A percentile compares a stretch with the other conserved stretches of the same genome.
These are phyloP conservation scores for Naematelia aurantialba DNA, from an alignment of 768 basidiomycete species.

Conservation along the genomic window DNA sequence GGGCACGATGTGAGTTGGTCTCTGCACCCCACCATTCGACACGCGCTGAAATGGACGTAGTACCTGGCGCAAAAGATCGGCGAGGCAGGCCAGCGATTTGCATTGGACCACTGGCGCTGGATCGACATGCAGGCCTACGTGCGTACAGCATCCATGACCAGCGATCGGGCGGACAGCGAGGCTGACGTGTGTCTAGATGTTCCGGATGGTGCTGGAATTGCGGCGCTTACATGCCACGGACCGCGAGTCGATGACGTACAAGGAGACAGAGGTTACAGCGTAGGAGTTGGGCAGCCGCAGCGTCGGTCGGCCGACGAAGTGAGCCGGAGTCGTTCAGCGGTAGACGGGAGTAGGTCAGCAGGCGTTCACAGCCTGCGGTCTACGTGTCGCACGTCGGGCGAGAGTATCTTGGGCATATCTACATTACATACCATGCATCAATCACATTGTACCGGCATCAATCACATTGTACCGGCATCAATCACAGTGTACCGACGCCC, in stretches of 20 bases:
- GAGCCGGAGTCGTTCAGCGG: too few relatives aligned
- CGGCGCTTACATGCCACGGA: constrained; percentile 38
- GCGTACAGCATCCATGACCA: constrained; percentile 14
- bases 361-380: too few relatives aligned
- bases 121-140: constrained; percentile 49
- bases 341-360: too few relatives aligned
- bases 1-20: constrained; percentile 58
- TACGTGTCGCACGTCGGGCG: too few relatives aligned
- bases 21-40: too few relatives aligned
- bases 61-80: constrained; percentile 47
- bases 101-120: constrained; percentile 48
- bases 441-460: neutral
- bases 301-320: too few relatives aligned
- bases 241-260: constrained; percentile 33
- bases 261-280: constrained; percentile 10
- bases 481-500: too few relatives aligned
- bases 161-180: too few relatives aligned
- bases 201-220: constrained; percentile 44
- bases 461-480: too few relatives aligned
- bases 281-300: neutral
- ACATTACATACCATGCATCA: neutral
- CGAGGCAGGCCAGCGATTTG: constrained; percentile 45
- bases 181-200: constrained; percentile 43
- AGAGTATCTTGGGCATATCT: neutral
- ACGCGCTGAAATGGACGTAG: too few relatives aligned